A percentile compares a stretch with the other conserved stretches of the same genome.
Evolutionary conservation across 2,329 filamentous ascomycete species (phyloP).

Genomic region (Diplodia scrobiculata): DNA sequence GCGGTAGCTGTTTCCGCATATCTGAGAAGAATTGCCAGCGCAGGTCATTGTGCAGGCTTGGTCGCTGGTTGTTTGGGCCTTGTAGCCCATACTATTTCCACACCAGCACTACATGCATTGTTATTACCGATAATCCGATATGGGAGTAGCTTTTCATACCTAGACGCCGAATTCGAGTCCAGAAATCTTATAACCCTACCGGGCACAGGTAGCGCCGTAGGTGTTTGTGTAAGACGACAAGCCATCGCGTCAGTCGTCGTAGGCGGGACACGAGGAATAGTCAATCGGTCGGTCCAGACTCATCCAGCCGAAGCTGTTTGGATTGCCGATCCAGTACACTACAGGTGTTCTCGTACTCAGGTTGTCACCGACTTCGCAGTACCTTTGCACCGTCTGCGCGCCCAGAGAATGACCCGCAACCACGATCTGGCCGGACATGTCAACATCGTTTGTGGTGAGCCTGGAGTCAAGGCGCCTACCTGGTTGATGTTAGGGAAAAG

Average conservation of each 20-base stretch:
- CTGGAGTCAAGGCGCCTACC: background rate
- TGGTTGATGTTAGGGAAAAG: constrained; percentile 28
- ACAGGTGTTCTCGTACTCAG: constrained; percentile 12
- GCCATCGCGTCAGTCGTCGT: constrained; percentile 43
- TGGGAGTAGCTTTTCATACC: background rate
- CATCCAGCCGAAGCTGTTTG: constrained; percentile 42
- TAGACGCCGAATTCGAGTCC: constrained; percentile 38
- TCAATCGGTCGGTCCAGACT: constrained; percentile 38
- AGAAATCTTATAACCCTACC: too few species aligned
- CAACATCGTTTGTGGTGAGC: background rate
- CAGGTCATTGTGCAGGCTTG: constrained; percentile 38
- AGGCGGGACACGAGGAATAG: constrained; percentile 37
- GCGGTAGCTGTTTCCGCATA: constrained; percentile 39
- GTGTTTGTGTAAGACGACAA: constrained; percentile 39
- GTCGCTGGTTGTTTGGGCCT: constrained; percentile 37
- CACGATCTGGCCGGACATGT: constrained; percentile 12
- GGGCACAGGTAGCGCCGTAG: constrained; percentile 31
- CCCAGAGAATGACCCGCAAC: constrained; percentile 29
- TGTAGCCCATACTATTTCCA: constrained; percentile 36
- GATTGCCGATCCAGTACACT: constrained; percentile 29
- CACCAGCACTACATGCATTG: constrained; percentile 40
- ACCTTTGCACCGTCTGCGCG: constrained; percentile 27
- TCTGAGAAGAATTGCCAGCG: constrained; percentile 38
- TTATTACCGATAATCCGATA: background rate
- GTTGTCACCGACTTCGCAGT: constrained; percentile 25